phyloP scores from a whole-genome alignment of 805 yeast species.

The Soucietia sequanensis region DNA sequence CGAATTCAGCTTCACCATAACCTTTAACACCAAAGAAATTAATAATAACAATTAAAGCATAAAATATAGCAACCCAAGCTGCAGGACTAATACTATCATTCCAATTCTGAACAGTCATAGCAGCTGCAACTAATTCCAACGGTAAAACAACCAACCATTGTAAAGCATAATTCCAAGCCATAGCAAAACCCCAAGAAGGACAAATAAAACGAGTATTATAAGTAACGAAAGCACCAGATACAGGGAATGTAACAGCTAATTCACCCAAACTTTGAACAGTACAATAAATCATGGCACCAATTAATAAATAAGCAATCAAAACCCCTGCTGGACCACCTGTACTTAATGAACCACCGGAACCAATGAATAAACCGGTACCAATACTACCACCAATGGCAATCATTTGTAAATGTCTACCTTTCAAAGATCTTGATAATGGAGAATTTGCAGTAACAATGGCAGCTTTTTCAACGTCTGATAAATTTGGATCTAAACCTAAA shows the following conservation, averaged over 20 bases:
- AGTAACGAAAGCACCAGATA: conserved; percentile 64
- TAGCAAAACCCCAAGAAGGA: conserved; percentile 61
- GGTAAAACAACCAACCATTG: conserved; percentile 59
- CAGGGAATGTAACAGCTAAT: conserved; percentile 62
- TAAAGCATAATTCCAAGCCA: conserved; percentile 51
- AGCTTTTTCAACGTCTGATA: conserved; percentile 24
- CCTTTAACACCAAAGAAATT: conserved; percentile 56
- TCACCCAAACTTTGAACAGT: conserved; percentile 64
- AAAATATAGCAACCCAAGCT: conserved; percentile 60
- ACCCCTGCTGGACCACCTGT: conserved; percentile 77
- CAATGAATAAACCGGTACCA: conserved; percentile 81
- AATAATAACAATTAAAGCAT: conserved; percentile 41
- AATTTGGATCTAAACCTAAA: conserved; percentile 40
- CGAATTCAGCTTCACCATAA: conserved; percentile 63
- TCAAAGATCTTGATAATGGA: conserved; percentile 51
- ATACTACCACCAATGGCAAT: conserved; percentile 83
- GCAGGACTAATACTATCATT: conserved; percentile 50
- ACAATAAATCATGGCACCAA: conserved; percentile 58
- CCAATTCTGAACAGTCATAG: conserved; percentile 60
- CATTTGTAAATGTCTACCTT: conserved; percentile 71
- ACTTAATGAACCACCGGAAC: conserved; percentile 60
- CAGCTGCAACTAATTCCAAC: conserved; percentile 58
- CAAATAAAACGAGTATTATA: conserved; percentile 59
- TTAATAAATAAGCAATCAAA: conserved; percentile 54
- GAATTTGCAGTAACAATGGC: conserved; percentile 46